A percentile compares a stretch with the other conserved stretches of the same genome.
These are phyloP conservation scores for Senecio squalidus DNA, from an alignment of 140 eudicot species.

Conservation along the genomic window DNA sequence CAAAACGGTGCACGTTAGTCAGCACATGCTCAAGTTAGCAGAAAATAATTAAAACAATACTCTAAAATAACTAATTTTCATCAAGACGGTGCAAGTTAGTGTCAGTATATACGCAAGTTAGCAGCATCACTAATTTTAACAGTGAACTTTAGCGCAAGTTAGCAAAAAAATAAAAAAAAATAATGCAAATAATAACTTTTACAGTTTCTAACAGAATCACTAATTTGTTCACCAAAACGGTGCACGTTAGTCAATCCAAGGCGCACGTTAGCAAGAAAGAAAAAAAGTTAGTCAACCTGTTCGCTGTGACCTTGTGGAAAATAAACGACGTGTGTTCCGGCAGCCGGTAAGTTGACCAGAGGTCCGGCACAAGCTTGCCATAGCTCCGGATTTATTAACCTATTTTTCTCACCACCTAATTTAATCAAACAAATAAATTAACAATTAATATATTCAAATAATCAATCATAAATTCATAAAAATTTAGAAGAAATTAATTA, in stretches of 20 bases:
- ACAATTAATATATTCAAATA: not conserved
- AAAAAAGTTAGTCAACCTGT: slow-evolving; percentile 46
- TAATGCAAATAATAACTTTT: not conserved
- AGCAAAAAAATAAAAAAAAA: slow-evolving; percentile 5
- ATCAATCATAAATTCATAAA: too few species aligned
- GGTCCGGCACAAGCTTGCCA: slow-evolving; percentile 99
- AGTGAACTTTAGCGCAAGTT: slow-evolving; percentile 37
- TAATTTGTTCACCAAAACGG: slow-evolving; percentile 14
- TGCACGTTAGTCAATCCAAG: slow-evolving; percentile 8
- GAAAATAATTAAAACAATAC: not conserved
- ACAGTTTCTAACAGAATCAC: not conserved
- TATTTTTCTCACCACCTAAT: slow-evolving; percentile 58
- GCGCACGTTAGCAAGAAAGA: not conserved
- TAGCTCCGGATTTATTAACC: slow-evolving; percentile 66
- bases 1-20: slow-evolving; percentile 16
- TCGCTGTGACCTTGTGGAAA: slow-evolving; percentile 99
- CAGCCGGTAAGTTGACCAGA: slow-evolving; percentile 92
- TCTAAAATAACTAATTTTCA: too few species aligned
- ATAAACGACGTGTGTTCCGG: slow-evolving; percentile 97
- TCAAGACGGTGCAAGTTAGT: not conserved
- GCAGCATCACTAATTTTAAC: too few species aligned
- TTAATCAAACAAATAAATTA: not conserved
- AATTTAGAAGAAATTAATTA: not conserved
- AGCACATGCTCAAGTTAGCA: not conserved
- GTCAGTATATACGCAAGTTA: slow-evolving; percentile 10